Evolutionary conservation across 108 stramenopile genomes (phyloP), one percentile per base, ranked within the genome.

Genomic region (Schizochytrium sp.): DNA sequence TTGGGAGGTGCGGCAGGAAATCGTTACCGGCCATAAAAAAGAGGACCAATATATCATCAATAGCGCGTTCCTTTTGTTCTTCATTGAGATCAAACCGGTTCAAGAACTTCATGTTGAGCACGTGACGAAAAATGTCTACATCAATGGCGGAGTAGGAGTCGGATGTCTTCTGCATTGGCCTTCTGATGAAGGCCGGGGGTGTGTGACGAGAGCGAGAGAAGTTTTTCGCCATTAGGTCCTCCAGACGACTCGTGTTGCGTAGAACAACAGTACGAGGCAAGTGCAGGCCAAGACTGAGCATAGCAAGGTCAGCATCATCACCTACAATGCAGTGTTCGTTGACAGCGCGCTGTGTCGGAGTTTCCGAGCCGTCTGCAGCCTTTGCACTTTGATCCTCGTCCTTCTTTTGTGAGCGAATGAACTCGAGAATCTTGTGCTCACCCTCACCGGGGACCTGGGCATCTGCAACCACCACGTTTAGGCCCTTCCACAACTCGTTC

Each of bases 11-110:
- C 38, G 97, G 98, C 88, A 98, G 87, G 87, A 96, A 96, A 47
- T 88, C 61, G 88, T 90, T 87, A 3, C 89, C 89, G 50, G 49
- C 89, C 46, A 91, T 44, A 40, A 91, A 72, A 58, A 64, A 87
- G 45, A 99, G 89, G 93, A 98, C 98, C n/a, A 99, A 97, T 89
- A 99, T 94, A 93, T 99, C 99, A 92, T 98, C 99, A 83, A 99
- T 92, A n/a, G 98, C 72, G 50, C 98, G 90, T 92, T 98, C 98
- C 87, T 98, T 93, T 64, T 95, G 94, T 47, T 94, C 94, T 28
- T 93, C n/a, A 46, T 87, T 91, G 44, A 91, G 91, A 12, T 94
- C 88, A 40, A 87, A 38, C 13, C 47, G 5, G 41, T 46, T 89
- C 10, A 60, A 72, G 0, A 91, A 92, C 58, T 94, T 93, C n/a